Conservation (phyloP, 805 yeast species). For the Schizosaccharomyces lindneri region DNA sequence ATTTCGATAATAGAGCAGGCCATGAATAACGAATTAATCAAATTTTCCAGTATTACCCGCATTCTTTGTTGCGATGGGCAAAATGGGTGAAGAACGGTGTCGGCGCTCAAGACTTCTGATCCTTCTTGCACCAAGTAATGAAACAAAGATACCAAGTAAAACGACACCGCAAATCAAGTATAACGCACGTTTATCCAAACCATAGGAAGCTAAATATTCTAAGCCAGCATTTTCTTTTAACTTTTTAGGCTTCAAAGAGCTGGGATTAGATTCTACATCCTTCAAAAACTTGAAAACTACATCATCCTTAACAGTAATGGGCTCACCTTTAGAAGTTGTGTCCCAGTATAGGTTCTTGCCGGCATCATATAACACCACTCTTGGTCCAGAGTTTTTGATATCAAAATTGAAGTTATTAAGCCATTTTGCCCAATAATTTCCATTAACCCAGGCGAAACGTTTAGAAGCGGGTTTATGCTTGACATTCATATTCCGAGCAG, state of each 20-base stretch:
- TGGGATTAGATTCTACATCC: constrained; percentile 4
- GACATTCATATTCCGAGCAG: constrained; percentile 12
- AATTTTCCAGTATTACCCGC: background rate
- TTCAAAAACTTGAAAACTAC: constrained; percentile 6
- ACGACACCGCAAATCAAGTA: background rate
- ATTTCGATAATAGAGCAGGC: too few species aligned
- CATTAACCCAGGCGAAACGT: constrained; percentile 17
- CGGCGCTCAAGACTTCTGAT: background rate
- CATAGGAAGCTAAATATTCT: background rate
- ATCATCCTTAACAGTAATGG: constrained; percentile 3
- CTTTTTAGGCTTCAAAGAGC: constrained; percentile 6
- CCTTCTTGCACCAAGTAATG: background rate
- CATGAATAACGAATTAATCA: background rate
- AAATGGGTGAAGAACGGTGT: background rate
- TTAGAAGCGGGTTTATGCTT: constrained; percentile 8
- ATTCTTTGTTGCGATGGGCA: background rate
- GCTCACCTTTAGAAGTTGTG: constrained; percentile 8
- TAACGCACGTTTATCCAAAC: background rate
- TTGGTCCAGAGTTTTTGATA: constrained; percentile 7
- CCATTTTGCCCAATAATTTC: constrained; percentile 15
- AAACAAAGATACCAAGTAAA: background rate
- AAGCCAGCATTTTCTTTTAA: background rate
- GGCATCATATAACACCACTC: constrained; percentile 12
- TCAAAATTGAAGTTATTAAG: constrained; percentile 12
- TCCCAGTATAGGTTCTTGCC: constrained; percentile 14